Evolutionary conservation across 768 basidiomycete genomes (phyloP).

Genomic region (Boletus patriciae): DNA sequence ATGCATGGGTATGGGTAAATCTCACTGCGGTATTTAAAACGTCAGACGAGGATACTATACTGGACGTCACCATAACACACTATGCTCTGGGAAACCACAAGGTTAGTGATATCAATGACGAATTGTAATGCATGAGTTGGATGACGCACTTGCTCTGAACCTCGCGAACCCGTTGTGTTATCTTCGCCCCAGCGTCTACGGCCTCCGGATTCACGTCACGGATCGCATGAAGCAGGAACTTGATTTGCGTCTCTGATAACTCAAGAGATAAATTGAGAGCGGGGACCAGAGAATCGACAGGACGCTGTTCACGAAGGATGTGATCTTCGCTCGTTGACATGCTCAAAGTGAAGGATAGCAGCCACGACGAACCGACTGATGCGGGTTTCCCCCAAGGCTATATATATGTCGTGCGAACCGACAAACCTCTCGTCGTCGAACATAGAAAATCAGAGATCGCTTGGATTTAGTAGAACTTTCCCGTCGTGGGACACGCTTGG

Average conservation of each 20-base stretch:
- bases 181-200: background rate
- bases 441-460: too few species aligned
- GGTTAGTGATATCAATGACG: background rate
- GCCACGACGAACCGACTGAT: too few species aligned
- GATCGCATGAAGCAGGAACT: constrained; percentile 4
- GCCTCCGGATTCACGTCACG: background rate
- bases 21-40: background rate
- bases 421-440: too few species aligned
- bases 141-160: background rate
- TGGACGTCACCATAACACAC: background rate
- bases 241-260: background rate
- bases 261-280: too few species aligned
- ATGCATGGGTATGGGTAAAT: constrained; percentile 3
- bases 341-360: too few species aligned
- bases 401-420: too few species aligned
- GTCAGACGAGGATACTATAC: background rate
- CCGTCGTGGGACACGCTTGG: too few species aligned
- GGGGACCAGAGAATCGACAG: too few species aligned
- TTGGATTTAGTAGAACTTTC: too few species aligned
- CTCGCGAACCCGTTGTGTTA: background rate
- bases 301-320: too few species aligned
- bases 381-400: too few species aligned
- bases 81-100: background rate
- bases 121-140: background rate
- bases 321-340: too few species aligned